Conservation (phyloP, 2,329 filamentous ascomycete genomes). For the Pseudocercospora ulei region DNA sequence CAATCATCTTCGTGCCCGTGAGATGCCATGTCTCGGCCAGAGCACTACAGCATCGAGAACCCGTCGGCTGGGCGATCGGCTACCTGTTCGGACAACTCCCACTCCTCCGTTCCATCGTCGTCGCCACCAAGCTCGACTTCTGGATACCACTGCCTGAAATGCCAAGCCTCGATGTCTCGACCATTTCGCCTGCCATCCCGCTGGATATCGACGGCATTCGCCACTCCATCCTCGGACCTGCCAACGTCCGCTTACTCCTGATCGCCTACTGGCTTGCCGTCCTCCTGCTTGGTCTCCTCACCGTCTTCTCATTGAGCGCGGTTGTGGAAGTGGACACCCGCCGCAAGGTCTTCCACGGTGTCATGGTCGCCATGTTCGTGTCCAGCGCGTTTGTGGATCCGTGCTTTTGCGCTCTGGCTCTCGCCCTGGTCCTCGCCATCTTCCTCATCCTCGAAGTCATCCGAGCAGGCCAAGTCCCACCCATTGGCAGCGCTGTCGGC, state of each 20-base stretch:
- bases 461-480: constrained; percentile 81
- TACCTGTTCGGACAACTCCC: constrained; percentile 77
- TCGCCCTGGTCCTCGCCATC: constrained; percentile 67
- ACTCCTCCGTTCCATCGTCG: constrained; percentile 60
- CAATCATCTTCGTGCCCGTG: constrained; percentile 60
- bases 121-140: constrained; percentile 56
- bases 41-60: constrained; percentile 64
- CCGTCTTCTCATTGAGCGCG: constrained; percentile 70
- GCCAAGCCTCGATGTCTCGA: constrained; percentile 15
- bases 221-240: constrained; percentile 53
- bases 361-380: constrained; percentile 93
- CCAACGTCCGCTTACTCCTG: constrained; percentile 71
- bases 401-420: constrained; percentile 65
- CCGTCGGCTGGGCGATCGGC: constrained; percentile 82
- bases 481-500: constrained; percentile 74
- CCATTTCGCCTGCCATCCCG: constrained; percentile 23
- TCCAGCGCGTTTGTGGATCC: constrained; percentile 82
- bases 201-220: constrained; percentile 55
- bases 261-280: constrained; percentile 63
- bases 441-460: constrained; percentile 86
- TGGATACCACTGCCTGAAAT: constrained; percentile 66
- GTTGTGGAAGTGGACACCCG: constrained; percentile 88
- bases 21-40: constrained; percentile 57
- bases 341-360: constrained; percentile 94
- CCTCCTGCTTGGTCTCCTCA: constrained; percentile 58